phyloP scores from a whole-genome alignment of 2,329 filamentous ascomycete species.

The Fusarium proliferatum region DNA sequence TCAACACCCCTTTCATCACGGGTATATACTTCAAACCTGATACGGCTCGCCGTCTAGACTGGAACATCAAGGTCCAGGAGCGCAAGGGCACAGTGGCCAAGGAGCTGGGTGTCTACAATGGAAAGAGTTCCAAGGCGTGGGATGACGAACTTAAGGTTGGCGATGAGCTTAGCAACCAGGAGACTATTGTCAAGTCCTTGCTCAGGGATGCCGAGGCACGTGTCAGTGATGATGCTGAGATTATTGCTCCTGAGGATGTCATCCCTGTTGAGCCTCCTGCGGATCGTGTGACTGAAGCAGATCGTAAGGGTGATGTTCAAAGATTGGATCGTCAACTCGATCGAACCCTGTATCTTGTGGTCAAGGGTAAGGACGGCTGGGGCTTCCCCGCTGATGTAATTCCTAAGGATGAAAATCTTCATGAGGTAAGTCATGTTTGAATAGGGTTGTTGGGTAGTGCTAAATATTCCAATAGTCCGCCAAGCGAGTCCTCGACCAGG shows the following conservation, averaged over 20 bases:
- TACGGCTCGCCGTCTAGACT: slow-evolving; percentile 86
- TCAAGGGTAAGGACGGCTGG: slow-evolving; percentile 82
- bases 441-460: neutral
- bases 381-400: slow-evolving; percentile 82
- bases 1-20: slow-evolving; percentile 86
- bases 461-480: slow-evolving; percentile 71
- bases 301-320: slow-evolving; percentile 76
- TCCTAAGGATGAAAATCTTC: slow-evolving; percentile 77
- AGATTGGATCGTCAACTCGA: slow-evolving; percentile 84
- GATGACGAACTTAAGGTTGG: slow-evolving; percentile 90
- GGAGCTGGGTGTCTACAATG: slow-evolving; percentile 87
- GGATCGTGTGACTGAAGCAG: slow-evolving; percentile 80
- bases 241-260: slow-evolving; percentile 67
- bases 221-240: slow-evolving; percentile 69
- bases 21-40: slow-evolving; percentile 96
- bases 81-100: slow-evolving; percentile 79
- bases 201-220: slow-evolving; percentile 79
- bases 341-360: slow-evolving; percentile 87
- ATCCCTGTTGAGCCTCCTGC: slow-evolving; percentile 77
- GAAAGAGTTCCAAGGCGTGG: slow-evolving; percentile 78
- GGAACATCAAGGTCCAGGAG: slow-evolving; percentile 85
- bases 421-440: slow-evolving; percentile 70
- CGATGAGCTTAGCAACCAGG: slow-evolving; percentile 72
- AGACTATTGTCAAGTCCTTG: slow-evolving; percentile 73
- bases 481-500: slow-evolving; percentile 78